Evolutionary conservation across 2,329 filamentous ascomycete species (phyloP), one percentile per base, ranked within the genome.

Genomic region (Aschersonia sp.): DNA sequence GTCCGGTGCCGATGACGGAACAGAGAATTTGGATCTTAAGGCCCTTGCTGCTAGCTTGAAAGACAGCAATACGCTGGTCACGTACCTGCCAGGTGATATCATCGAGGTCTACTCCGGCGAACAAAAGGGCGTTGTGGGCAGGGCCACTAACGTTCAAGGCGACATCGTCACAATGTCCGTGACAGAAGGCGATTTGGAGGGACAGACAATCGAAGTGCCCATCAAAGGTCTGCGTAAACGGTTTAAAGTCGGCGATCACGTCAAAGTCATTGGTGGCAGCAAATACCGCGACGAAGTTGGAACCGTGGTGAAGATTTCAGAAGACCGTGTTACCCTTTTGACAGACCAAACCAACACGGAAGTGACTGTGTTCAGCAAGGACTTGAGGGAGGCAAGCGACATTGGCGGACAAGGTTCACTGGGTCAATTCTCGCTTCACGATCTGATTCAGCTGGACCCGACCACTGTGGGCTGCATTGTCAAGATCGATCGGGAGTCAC

Each of bases 321-420:
- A 94, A 50, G 92, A 98, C 62, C 82, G 86, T 40, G 88, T 98
- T 49, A 97, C 92, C 1, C 72, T 98, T 53, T 71, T 98, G 54
- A 95, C 87, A 44, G 92, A 98, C 66, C 87, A 92, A 62, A 92
- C 80, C 51, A 90, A 92, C 65, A 81, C 83, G 46, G 92, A 98
- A 62, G 88, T 98, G 55, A 95, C 89, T 0, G 92, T 98, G 35
- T 98, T 98, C 62, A 95, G 90, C 70, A 95, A 94, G 63, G 92
- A 98, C 67, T 69, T 98, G 51, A 80, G 94, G 55, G 87, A 95
- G 64, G 92, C 92, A 31, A 87, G 87, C 48, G 92, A 97, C 60
- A 87, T 88, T 55, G 89, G 88, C 52, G 88, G 87, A 12, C 82
- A 89, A 58, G 84, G 87, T 31, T 79, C 81, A 32, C 69, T 90